phyloP scores from a whole-genome alignment of 352 stramenopile species.

The Globisporangium barbulae region DNA sequence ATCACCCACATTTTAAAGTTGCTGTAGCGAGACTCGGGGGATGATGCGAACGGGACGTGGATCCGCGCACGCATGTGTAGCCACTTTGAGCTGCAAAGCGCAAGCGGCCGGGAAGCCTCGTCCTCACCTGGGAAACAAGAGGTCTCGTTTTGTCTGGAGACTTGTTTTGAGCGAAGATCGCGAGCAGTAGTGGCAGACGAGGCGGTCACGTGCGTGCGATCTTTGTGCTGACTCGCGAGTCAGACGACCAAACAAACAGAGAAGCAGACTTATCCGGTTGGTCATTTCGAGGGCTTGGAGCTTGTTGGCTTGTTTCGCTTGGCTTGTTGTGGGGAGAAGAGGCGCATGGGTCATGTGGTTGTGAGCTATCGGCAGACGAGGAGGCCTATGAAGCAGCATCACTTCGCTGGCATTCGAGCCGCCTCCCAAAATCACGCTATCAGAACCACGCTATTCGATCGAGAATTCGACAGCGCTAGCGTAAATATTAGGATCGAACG shows the following conservation, averaged over 20 bases:
- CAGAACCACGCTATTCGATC: slow-evolving; percentile 3
- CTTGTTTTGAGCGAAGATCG: neutral
- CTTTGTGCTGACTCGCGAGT: neutral
- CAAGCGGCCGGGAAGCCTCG: neutral
- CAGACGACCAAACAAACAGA: neutral
- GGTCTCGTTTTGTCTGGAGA: too few species aligned
- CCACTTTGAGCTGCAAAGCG: neutral
- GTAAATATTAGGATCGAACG: neutral
- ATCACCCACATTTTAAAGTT: too few species aligned
- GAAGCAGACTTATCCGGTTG: neutral
- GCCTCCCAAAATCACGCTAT: neutral
- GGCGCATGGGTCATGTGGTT: too few species aligned
- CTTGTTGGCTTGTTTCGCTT: neutral
- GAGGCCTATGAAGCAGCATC: neutral
- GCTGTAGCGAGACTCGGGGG: too few species aligned
- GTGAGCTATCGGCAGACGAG: neutral
- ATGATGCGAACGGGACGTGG: slow-evolving; percentile 4
- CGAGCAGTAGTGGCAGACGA: neutral
- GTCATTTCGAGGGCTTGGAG: neutral
- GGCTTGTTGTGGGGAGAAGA: neutral
- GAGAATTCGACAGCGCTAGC: neutral
- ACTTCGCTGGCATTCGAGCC: neutral
- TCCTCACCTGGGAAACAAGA: too few species aligned
- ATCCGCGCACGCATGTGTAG: slow-evolving; percentile 6
- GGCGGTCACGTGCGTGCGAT: neutral